Conservation (phyloP, 306 rosid species). For the Pyrus betulifolia region DNA sequence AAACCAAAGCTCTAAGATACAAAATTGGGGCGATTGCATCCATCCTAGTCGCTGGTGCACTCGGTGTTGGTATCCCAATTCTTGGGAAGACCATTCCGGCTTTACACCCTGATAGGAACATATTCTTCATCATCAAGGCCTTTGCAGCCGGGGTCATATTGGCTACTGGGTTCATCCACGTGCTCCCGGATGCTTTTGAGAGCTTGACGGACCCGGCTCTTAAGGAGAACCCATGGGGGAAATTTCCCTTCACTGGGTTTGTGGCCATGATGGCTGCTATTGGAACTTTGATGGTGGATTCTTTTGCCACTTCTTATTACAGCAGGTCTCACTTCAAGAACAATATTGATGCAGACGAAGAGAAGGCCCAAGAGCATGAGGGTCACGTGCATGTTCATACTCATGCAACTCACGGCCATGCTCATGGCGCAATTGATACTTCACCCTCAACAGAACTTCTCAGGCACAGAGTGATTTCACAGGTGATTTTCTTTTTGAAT, state of each 20-base stretch:
- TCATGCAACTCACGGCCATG: constrained; percentile 64
- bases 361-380: constrained; percentile 20
- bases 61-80: constrained; percentile 57
- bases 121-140: constrained; percentile 56
- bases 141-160: constrained; percentile 80
- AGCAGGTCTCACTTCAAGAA: constrained; percentile 5
- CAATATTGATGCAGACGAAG: constrained; percentile 22
- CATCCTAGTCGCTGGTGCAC: constrained; percentile 42
- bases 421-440: constrained; percentile 38
- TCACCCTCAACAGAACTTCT: constrained; percentile 31
- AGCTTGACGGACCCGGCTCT: constrained; percentile 38
- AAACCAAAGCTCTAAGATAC: constrained; percentile 27
- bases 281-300: constrained; percentile 66
- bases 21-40: constrained; percentile 46
- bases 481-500: constrained; percentile 27
- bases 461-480: constrained; percentile 62
- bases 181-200: constrained; percentile 61
- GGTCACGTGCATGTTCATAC: constrained; percentile 53
- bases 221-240: constrained; percentile 43
- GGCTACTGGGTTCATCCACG: constrained; percentile 72
- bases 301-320: constrained; percentile 60
- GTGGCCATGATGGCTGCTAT: constrained; percentile 78
- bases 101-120: constrained; percentile 43
- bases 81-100: constrained; percentile 53
- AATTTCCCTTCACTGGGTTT: constrained; percentile 75